Evolutionary conservation across 2,329 filamentous ascomycete species (phyloP).

Genomic region (Clonostachys rosea): DNA sequence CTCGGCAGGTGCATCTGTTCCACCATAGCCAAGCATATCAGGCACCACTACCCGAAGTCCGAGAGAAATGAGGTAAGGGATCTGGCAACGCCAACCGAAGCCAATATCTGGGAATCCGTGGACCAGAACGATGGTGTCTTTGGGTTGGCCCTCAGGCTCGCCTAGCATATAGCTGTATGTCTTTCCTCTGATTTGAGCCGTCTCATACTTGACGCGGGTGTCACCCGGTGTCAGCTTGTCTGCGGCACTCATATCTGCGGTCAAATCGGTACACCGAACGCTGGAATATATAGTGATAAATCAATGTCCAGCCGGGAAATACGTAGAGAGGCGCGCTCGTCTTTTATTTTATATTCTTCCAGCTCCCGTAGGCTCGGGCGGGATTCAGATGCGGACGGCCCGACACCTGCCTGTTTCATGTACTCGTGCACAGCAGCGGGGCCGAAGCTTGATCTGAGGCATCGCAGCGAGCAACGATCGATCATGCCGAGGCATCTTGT

Average conservation of each 20-base stretch:
- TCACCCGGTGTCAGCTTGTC: conserved; percentile 65
- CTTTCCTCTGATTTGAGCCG: conserved; percentile 59
- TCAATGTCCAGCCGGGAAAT: background rate
- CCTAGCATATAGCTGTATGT: conserved; percentile 65
- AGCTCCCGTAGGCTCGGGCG: no score
- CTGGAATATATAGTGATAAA: background rate
- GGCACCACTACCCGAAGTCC: conserved; percentile 77
- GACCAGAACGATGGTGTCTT: conserved; percentile 48
- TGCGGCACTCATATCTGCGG: conserved; percentile 35
- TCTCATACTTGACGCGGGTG: conserved; percentile 59
- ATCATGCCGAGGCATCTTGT: no score
- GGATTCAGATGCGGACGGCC: no score
- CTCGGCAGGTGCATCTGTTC: conserved; percentile 63
- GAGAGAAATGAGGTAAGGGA: conserved; percentile 68
- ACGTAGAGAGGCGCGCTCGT: background rate
- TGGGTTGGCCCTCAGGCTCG: conserved; percentile 35
- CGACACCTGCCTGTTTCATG: no score
- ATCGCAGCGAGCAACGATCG: no score
- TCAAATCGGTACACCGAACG: background rate
- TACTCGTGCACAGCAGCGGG: no score
- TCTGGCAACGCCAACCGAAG: conserved; percentile 86
- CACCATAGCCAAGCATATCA: conserved; percentile 83
- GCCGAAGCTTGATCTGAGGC: no score
- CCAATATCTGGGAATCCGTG: conserved; percentile 82
- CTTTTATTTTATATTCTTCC: no score